Evolutionary conservation across 2,329 filamentous ascomycete species (phyloP), one percentile per base, ranked within the genome.

Genomic region (Aureobasidium sp.): DNA sequence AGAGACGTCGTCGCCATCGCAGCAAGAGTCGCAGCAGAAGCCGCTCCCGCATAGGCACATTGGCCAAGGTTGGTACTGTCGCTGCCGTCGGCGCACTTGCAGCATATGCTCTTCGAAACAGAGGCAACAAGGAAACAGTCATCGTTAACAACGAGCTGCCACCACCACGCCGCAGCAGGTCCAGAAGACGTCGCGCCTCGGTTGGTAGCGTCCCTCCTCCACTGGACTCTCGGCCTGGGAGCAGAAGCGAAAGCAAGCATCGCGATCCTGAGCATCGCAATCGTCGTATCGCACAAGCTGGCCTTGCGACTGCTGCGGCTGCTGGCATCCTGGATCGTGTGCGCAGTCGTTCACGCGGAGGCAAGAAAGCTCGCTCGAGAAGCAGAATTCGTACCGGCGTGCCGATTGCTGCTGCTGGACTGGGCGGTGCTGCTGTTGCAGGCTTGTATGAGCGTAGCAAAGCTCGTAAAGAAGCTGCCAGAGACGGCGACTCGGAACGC

Each of bases 391-490:
- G 78, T 55, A 70, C 77, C 57, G 80, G 78, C 42, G 71, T 80
- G 5, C 81, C 81, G 1, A 78, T 84, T 51, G 75, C 79, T 59
- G 80, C 79, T 35, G 79, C 80, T 49, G 81, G 81, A 44, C 67
- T 82, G 12, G 78, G 79, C 40, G 80, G 78, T 58, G 81, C 81
- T 35, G 81, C 79, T 12, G 70, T 80, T 27, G 78, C 81, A 54
- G 79, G 78, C 21, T 64, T 84, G 14, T 84, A 83, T 61, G 81
- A 84, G 66, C 81, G 77, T 61, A 78, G 76, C 56, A 81, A 83
- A 66, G 77, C 74, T 35, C 80, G 79, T 64, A 80, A 80, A 61
- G 76, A 79, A 54, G 72, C 70, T 16, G 77, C 75, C 62, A 72
- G 74, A 55, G 66, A 72, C 44, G 62, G 66, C 37, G 62, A 69